Evolutionary conservation across 2,329 filamentous ascomycete genomes (phyloP), one percentile per base, ranked within the genome.

Genomic region (Mycogone perniciosa): DNA sequence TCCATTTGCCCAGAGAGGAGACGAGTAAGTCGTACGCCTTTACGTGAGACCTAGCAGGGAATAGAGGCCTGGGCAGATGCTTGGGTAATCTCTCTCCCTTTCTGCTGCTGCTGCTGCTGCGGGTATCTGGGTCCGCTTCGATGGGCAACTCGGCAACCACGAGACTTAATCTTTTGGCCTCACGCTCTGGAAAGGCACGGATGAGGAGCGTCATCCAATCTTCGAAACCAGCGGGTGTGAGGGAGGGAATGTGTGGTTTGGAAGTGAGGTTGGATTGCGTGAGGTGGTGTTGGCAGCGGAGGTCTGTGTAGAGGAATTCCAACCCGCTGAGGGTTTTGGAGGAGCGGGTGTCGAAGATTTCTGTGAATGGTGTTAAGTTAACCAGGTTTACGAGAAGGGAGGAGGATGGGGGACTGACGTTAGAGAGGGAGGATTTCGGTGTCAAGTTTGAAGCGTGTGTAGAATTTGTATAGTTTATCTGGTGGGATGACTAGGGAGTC

Each of bases 21-120:
- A 34, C 39, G 13, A 91, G 70, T 20, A 80, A 70, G 54, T 83
- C 79, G 50, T 81, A 77, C 1, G 80, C 71, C 31, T 77, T 71
- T 0, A 76, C 60, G 57, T 89, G 81, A 1, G 78, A 73, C 6
- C 67, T 65, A 0, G 72, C 70, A 0, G 89, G 89, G 37, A 95
- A 80, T 4, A 93, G 73, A 46, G 85, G 77, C 38, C 89, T 76
- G 1, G 88, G 84, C 3, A 95, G 76, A 58, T 90, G 84, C 56
- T 88, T 89, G 0, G 89, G 90, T 49, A 95, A 84, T 2, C 86
- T 76, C 65, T 91, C 87, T 8, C 79, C 81, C 56, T 76, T 79
- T 44, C 85, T 26, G 20, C 37, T 44, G 30, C 29, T 46, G 4
- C 44, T 43, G 13, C 31, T 31, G 29, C 8, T 34, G 34, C 11